Evolutionary conservation across 2,329 filamentous ascomycete genomes (phyloP), one percentile per base, ranked within the genome.

Genomic region (Fusarium keratoplasticum): DNA sequence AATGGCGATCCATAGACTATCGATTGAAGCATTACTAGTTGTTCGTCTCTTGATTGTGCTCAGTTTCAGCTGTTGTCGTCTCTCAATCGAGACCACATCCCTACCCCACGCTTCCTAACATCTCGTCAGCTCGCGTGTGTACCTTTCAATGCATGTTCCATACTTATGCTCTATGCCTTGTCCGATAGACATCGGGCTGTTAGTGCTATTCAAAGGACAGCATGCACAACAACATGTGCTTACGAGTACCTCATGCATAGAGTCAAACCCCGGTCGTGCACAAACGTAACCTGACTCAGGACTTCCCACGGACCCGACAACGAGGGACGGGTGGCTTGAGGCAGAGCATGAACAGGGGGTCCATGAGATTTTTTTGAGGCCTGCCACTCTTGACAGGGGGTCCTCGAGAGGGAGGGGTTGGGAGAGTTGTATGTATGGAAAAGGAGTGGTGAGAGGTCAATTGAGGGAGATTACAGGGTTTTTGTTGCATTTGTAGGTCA

Each of bases 341-440:
- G 29, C 13, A n/a, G 44, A 42, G 44, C 44, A 50, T 50, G 58
- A 40, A 47, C 40, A 47, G 58, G 38, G 40, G 58, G 27, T 44
- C 20, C 20, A 44, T 44, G 42, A 44, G 42, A 44, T 25, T 44
- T 44, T 50, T 61, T 61, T 61, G 59, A 61, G 59, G 59, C 59
- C 59, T 61, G 40, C 59, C 59, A 61, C 59, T 35, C 5, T 11
- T 44, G 40, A 61, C 59, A 61, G 40, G 59, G 59, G 33, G 27
- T 36, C 7, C 6, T 20, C 16, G 3, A 25, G 44, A 50, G 44
- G 44, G 44, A 25, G 42, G 42, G 44, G 14, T 50, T 50, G 20
- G 42, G 6, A 25, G 40, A 20, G 18, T 14, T 44, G 42, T 16
- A 44, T 44, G 42, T 44, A 44, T 44, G 40, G 42, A 44, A 44